These are phyloP conservation scores for Paecilomyces variotii DNA, from an alignment of 2,329 filamentous ascomycete species.

Conservation along the genomic window DNA sequence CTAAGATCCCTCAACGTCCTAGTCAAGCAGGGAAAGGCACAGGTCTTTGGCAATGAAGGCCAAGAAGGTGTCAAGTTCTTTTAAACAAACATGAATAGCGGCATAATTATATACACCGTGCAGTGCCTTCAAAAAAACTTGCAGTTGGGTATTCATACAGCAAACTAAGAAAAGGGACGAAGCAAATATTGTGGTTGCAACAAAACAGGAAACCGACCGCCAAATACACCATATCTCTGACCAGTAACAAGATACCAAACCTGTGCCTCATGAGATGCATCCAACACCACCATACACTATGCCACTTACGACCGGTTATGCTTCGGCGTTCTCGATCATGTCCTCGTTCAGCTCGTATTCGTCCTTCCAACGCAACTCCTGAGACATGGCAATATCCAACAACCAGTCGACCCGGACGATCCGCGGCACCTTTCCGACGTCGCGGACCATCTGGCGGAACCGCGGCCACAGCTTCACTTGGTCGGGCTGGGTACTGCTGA, in stretches of 20 bases:
- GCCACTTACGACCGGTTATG: constrained; percentile 12
- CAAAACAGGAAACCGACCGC: not conserved
- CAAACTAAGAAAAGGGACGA: not conserved
- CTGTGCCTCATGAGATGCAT: not conserved
- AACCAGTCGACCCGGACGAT: constrained; percentile 87
- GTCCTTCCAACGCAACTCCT: constrained; percentile 62
- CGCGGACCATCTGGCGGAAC: constrained; percentile 71
- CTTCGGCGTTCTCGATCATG: constrained; percentile 15
- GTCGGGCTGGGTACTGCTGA: constrained; percentile 59
- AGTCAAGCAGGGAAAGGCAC: constrained; percentile 84
- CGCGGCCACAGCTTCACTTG: constrained; percentile 71
- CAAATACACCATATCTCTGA: not conserved
- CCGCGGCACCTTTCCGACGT: constrained; percentile 69
- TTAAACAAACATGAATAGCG: constrained; percentile 37
- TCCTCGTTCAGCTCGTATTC: constrained; percentile 45
- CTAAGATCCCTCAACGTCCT: constrained; percentile 70
- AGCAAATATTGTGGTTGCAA: not conserved
- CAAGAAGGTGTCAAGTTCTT: constrained; percentile 96
- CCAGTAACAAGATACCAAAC: not conserved
- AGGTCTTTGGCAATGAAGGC: constrained; percentile 85
- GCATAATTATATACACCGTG: constrained; percentile 5
- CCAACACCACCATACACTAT: constrained; percentile 1
- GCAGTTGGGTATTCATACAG: not conserved
- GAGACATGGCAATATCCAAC: constrained; percentile 79
- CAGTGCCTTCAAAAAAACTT: not conserved